Percentiles rank a stretch among this genome's conserved stretches.
Conservation (phyloP, 345 rosid species). For the Rhodamnia argentea region DNA sequence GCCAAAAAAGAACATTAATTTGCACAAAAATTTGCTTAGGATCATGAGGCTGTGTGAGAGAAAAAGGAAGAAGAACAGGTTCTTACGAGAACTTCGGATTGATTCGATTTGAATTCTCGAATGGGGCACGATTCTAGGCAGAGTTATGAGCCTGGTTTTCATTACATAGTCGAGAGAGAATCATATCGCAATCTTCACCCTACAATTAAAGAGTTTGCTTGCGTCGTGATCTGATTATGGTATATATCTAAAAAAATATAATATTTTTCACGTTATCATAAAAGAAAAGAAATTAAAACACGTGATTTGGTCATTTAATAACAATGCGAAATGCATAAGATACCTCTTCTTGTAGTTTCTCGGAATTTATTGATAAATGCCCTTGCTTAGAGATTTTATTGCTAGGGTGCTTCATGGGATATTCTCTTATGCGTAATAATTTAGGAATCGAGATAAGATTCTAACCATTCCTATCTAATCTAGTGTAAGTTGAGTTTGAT, state of each 20-base stretch:
- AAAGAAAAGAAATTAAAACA: too few species aligned
- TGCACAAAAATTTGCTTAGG: neutral
- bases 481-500: neutral
- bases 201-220: accelerated
- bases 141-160: too few species aligned
- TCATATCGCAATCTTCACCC: neutral
- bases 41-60: neutral
- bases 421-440: neutral
- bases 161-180: too few species aligned
- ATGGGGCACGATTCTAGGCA: neutral
- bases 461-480: accelerated
- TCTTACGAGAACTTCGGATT: too few species aligned
- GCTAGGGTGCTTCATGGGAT: neutral
- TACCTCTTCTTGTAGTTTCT: neutral
- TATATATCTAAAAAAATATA: neutral
- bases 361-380: neutral
- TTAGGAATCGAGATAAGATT: neutral
- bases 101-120: neutral
- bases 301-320: neutral
- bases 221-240: too few species aligned
- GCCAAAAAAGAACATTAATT: neutral
- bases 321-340: neutral
- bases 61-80: neutral
- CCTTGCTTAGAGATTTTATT: neutral
- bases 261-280: too few species aligned